Evolutionary conservation across 108 stramenopile genomes (phyloP), one percentile per base, ranked within the genome.

Genomic region (Heterococcus sp.): DNA sequence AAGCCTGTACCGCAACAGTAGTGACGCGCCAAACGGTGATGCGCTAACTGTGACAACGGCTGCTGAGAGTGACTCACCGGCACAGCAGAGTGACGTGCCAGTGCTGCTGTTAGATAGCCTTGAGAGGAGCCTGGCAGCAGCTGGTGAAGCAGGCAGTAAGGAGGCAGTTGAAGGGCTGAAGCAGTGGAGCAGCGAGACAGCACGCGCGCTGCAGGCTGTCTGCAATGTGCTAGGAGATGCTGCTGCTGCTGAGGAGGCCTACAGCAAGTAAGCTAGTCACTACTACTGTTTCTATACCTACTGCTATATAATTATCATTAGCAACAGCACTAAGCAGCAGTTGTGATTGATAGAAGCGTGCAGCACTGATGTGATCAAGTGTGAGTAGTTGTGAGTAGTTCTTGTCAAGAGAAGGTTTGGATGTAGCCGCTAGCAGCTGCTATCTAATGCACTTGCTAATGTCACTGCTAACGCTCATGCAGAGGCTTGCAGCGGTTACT

Each of bases 141-240:
- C 67, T 14, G 31, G 66, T 37, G 75, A 76, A 68, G 75, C 39
- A 1, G 67, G 31, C 11, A 68, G 34, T 32, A 66, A 36, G 67
- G 67, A 31, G 35, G 27, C 32, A 33, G 68, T 76, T 68, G 34
- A 68, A 26, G 67, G 67, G 37, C 39, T 11, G 36, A 37, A 39
- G 37, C 68, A 58, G 11, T 35, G 21, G 67, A 29, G 36, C n/a
- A 58, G 27, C 35, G 75, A 76, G 31, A 38, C 75, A 3, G 75
- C 67, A 2, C 75, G 75, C 30, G 29, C 67, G 3, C 27, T 76
- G 30, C 75, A 76, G 29, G 75, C 66, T 32, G 37, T 76, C 8
- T 76, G 66, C 67, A 39, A 39, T 14, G 66, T 27, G 33, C 75
- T 76, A 27, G 75, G 75, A 32, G 75, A 76, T 39, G 72, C 63